These are phyloP conservation scores for Rugonectria rugulosa DNA, from an alignment of 2,329 filamentous ascomycete species.

Conservation along the genomic window DNA sequence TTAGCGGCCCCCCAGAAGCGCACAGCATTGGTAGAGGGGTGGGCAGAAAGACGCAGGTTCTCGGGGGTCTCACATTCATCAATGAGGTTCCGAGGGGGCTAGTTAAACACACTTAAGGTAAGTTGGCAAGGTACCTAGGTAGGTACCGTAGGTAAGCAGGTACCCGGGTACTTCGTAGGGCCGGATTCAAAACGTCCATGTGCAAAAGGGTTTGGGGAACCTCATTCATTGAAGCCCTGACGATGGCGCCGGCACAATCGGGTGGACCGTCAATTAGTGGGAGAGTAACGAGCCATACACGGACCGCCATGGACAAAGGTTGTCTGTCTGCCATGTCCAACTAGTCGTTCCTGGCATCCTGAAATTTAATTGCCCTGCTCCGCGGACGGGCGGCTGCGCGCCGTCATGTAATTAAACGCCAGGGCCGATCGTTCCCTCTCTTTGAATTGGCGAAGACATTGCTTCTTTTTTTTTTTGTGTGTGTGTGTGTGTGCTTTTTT, in stretches of 20 bases:
- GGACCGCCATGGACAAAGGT: not conserved
- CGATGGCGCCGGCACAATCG: conserved; percentile 27
- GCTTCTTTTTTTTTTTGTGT: too few species aligned
- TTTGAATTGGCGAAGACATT: conserved; percentile 11
- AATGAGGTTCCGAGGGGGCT: not conserved
- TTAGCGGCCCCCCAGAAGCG: conserved; percentile 3
- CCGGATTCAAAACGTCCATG: too few species aligned
- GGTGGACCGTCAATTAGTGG: conserved; percentile 27
- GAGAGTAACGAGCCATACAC: conserved; percentile 31
- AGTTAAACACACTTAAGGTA: not conserved
- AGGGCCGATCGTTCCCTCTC: conserved; percentile 9
- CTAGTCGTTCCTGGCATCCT: conserved; percentile 34
- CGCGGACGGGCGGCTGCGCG: conserved; percentile 23
- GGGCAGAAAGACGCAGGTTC: conserved; percentile 23
- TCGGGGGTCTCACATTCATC: conserved; percentile 3
- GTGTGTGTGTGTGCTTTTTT: too few species aligned
- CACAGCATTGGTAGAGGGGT: conserved; percentile 4
- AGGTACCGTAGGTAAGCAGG: too few species aligned
- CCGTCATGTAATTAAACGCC: conserved; percentile 26
- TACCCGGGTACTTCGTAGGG: too few species aligned
- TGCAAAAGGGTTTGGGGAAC: not conserved
- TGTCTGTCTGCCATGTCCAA: not conserved
- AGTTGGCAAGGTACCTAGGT: too few species aligned
- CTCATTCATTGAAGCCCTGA: conserved; percentile 1
- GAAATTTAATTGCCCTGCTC: conserved; percentile 38